Evolutionary conservation across 805 yeast genomes (phyloP).

Genomic region (Suhomyces sp.): DNA sequence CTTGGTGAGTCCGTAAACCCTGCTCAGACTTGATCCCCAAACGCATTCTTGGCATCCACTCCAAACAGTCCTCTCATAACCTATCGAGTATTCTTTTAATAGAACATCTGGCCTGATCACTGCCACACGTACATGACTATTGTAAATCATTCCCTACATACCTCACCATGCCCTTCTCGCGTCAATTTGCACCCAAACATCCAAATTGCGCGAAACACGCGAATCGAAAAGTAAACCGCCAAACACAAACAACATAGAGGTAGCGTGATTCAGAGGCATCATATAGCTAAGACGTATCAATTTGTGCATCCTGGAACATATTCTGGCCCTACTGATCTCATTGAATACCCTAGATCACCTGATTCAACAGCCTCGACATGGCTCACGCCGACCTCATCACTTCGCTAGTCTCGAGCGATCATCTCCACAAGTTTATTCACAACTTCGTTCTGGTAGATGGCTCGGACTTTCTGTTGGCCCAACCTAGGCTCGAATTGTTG

Average conservation of each 20-base stretch:
- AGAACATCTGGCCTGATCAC: not conserved
- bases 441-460: constrained; percentile 7
- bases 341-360: not conserved
- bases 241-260: not conserved
- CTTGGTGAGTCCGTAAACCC: not conserved
- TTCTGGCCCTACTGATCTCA: not conserved
- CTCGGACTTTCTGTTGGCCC: constrained; percentile 1
- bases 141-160: not conserved
- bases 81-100: not conserved
- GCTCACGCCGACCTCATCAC: not conserved
- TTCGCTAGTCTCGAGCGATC: not conserved
- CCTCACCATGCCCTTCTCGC: not conserved
- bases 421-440: constrained; percentile 10
- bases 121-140: not conserved
- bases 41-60: not conserved
- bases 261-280: not conserved
- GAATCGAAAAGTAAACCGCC: not conserved
- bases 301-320: not conserved
- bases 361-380: not conserved
- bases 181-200: not conserved
- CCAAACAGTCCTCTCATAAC: not conserved
- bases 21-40: not conserved
- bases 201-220: constrained; percentile 1
- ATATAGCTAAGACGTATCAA: not conserved
- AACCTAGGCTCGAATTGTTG: constrained; percentile 8